phyloP scores from a whole-genome alignment of 2,329 filamentous ascomycete species.

The Emmonsiellopsis sp. region DNA sequence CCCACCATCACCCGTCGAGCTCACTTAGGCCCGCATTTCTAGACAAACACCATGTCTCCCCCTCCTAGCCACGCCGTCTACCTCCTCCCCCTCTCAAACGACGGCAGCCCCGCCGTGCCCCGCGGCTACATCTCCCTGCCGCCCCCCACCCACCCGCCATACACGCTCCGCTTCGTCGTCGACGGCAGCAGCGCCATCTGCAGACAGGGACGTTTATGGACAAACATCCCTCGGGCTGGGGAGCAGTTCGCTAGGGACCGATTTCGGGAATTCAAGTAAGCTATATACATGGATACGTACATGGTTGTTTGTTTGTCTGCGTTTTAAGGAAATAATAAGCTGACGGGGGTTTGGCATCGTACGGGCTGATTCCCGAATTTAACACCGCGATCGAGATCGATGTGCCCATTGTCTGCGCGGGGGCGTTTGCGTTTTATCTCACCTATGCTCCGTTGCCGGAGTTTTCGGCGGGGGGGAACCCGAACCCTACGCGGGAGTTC shows the following conservation, averaged over 20 bases:
- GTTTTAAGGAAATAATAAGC: not conserved
- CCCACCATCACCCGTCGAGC: no score
- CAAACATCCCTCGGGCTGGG: constrained; percentile 79
- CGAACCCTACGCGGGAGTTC: constrained; percentile 29
- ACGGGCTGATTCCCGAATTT: constrained; percentile 81
- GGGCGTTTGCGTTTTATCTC: constrained; percentile 89
- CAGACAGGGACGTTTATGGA: constrained; percentile 87
- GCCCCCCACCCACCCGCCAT: constrained; percentile 60
- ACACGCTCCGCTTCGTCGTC: constrained; percentile 78
- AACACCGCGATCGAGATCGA: constrained; percentile 85
- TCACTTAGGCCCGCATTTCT: no score
- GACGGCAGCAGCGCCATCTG: constrained; percentile 95
- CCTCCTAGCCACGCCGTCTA: constrained; percentile 47
- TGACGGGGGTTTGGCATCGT: constrained; percentile 5
- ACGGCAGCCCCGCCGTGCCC: constrained; percentile 80
- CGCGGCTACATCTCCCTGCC: constrained; percentile 89
- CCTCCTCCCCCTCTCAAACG: constrained; percentile 80
- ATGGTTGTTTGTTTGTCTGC: no score
- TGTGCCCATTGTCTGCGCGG: constrained; percentile 69
- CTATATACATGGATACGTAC: constrained; percentile 3
- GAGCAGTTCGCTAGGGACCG: constrained; percentile 64
- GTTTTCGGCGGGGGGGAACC: constrained; percentile 47
- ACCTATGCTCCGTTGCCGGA: constrained; percentile 82
- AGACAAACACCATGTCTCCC: not conserved
- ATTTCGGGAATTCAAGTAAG: constrained; percentile 85